Evolutionary conservation across 441 rosid genomes (phyloP), one percentile per base, ranked within the genome.

Genomic region (Brassica balearica): DNA sequence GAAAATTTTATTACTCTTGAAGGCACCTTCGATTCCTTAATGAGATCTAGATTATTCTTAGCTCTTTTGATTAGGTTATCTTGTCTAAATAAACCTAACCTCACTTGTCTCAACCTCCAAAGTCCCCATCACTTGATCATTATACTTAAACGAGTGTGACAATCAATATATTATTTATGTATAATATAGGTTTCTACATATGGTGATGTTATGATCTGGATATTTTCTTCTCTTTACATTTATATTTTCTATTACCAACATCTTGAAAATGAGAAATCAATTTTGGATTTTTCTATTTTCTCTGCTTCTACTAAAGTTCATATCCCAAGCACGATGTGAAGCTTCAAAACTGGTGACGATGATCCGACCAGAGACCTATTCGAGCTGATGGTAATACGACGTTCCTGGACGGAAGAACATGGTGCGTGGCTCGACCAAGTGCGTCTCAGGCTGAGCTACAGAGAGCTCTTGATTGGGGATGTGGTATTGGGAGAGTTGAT

Each of bases 301-400:
- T 38, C 38, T 68, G 55, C 61, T 61, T 79, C 71, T 25, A 38
- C 71, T 73, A 27, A 29, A 38, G 38, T 8, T 63, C 71, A 6
- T 62, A 27, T 79, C 38, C 60, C 61, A 73, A 68, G 82, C 62
- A 19, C 32, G 62, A 69, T 69, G 82, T 73, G 63, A 65, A 80
- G 88, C 73, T n/a, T 29, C 59, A 23, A 80, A 69, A 71, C 72
- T 80, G 66, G 87, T 87, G 80, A 69, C 58, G 15, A 91, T 90
- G 12, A 76, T 84, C 2, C 74, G 88, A 12, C 69, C 84, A 59
- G 9, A 71, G 80, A 29, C 90, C 88, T 4, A 7, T 79, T 7
- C 48, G 82, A 12, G 92, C 97, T 32, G 94, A 94, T 69, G 97
- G 98, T 48, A 94, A 94, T 84, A 89, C 95, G 11, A 92, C 94